Base-by-base conservation (phyloP, 2,329 filamentous ascomycete genomes). In the Fusarium neocosmosporiellum region DNA sequence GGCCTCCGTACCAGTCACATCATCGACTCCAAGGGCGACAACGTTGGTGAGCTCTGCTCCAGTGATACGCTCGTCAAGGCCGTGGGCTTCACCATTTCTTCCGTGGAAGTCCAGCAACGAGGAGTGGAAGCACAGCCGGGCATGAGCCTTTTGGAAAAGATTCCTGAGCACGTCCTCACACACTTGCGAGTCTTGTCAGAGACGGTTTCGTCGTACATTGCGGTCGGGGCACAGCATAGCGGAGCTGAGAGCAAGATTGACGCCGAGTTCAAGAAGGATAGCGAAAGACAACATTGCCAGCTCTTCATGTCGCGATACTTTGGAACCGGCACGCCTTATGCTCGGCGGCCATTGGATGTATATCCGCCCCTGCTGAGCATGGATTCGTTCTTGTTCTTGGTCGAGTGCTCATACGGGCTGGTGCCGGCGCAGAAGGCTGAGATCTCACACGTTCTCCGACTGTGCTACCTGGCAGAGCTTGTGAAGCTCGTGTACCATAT, bases 391-490 rank as follows among this genome's bases (percentile, higher is more conserved):
- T 83, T 93, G 4, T 97, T 98, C 82, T 84, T 98, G 61, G 91
- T 93, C 16, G 93, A 98, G 79, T 92, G 90, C 76, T 90, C 93
- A 1, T 89, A 95, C 59, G 92, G 91, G 63, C 81, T 97, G 20
- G 87, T 89, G 8, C 88, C 92, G 10, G 88, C 91, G 2, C 88
- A 94, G 31, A 86, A 89, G 43, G 87, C 94, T 41, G 93, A 97
- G 63, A 90, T 97, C 46, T 89, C 92, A 43, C 93, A 98, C 80
- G 82, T 98, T 59, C 83, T 98, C 58, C 91, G 93, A 39, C 85
- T 98, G 53, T 98, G 95, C 83, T 98, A 97, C 79, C 87, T 97
- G 63, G 94, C 94, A 4, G 96, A 99, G 82, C 90, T 99, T 65
- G 90, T 97, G 67, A 97, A 97, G 83, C 91, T 95, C 7, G 88